A percentile compares a stretch with the other conserved stretches of the same genome.
Conservation (phyloP, 2,329 filamentous ascomycete genomes). For the Trichophyton equinum region DNA sequence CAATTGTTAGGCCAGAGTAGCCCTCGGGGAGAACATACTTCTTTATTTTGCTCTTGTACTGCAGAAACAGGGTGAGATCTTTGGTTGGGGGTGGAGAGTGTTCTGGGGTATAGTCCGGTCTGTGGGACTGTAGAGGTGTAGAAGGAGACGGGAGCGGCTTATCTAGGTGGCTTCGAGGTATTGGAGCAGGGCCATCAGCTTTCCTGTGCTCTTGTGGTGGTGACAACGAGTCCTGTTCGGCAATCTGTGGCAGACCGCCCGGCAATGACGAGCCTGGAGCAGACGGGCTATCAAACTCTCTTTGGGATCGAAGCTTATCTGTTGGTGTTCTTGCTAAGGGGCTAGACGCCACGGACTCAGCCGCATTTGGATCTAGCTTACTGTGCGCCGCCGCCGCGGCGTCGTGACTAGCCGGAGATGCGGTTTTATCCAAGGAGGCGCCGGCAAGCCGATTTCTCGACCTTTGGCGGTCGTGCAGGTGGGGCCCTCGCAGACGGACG, state of each 20-base stretch:
- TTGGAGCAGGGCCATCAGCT: neutral
- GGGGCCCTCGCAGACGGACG: slow-evolving; percentile 32
- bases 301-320: slow-evolving; percentile 44
- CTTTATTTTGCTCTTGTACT: slow-evolving; percentile 95
- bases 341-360: slow-evolving; percentile 12
- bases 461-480: slow-evolving; percentile 37
- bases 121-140: slow-evolving; percentile 6
- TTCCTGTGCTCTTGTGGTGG: slow-evolving; percentile 13
- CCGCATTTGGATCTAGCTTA: slow-evolving; percentile 20
- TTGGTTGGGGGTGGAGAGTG: slow-evolving; percentile 58
- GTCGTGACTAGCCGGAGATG: slow-evolving; percentile 19
- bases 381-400: slow-evolving; percentile 23
- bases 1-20: slow-evolving; percentile 70
- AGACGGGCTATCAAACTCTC: slow-evolving; percentile 21
- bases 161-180: neutral
- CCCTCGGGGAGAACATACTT: slow-evolving; percentile 85
- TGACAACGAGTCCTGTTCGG: slow-evolving; percentile 23
- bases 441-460: slow-evolving; percentile 44
- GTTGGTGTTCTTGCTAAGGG: slow-evolving; percentile 49
- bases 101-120: slow-evolving; percentile 40
- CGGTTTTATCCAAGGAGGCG: slow-evolving; percentile 46
- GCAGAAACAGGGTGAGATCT: slow-evolving; percentile 83
- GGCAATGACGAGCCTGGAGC: slow-evolving; percentile 45
- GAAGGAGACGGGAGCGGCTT: slow-evolving; percentile 5
- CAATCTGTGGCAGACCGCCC: slow-evolving; percentile 40